Percentiles rank a stretch among this genome's conserved stretches.
Evolutionary conservation across 306 rosid genomes (phyloP).

Genomic region (Cotoneaster glaucophyllus): DNA sequence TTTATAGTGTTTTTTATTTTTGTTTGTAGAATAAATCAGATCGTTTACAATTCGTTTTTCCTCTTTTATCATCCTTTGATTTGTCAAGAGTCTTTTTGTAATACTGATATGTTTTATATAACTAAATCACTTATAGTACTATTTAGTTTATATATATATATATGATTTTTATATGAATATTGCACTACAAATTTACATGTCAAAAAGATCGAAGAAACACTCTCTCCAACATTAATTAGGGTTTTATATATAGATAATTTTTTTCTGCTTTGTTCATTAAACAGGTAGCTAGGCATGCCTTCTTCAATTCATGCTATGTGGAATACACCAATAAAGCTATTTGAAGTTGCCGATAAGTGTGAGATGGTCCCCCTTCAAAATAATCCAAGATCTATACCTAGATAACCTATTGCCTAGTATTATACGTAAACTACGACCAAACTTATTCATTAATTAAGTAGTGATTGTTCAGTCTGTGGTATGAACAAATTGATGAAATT

Average conservation of each 20-base stretch:
- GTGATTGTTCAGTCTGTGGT: slow-evolving; percentile 26
- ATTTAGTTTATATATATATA: too few species aligned
- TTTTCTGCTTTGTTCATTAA: not conserved
- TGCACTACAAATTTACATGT: not conserved
- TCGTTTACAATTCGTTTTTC: not conserved
- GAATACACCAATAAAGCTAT: slow-evolving; percentile 33
- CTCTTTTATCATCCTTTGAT: not conserved
- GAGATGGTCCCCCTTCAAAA: not conserved
- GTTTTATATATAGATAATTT: not conserved
- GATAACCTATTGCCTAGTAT: not conserved
- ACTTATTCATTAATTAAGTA: slow-evolving; percentile 7
- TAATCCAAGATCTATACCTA: not conserved
- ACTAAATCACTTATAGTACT: too few species aligned
- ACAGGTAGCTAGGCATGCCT: slow-evolving; percentile 8
- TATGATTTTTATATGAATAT: not conserved
- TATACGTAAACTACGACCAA: not conserved
- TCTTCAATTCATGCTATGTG: slow-evolving; percentile 19
- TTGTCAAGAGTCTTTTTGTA: not conserved
- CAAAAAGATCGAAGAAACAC: not conserved
- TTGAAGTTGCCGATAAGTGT: slow-evolving; percentile 11
- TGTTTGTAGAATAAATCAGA: not conserved
- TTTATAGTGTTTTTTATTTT: too few species aligned
- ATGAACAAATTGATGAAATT: slow-evolving; percentile 11
- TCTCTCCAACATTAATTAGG: not conserved
- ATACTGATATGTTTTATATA: too few species aligned